A percentile compares a stretch with the other conserved stretches of the same genome.
Conservation (phyloP, 306 rosid species). For the Cucumis melo region DNA sequence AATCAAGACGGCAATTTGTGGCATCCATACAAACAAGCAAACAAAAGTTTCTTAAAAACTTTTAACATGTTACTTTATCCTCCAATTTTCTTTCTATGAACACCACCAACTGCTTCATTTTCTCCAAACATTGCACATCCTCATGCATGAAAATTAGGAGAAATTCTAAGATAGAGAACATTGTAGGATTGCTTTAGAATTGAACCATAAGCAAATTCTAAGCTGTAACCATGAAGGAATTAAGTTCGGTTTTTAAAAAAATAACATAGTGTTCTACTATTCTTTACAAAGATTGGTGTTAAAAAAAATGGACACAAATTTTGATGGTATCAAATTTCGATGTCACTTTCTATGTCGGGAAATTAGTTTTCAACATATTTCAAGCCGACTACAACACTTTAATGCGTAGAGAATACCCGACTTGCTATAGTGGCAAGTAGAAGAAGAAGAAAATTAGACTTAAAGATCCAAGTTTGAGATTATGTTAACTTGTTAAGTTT, state of each 20-base stretch:
- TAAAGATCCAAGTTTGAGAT: too few species aligned
- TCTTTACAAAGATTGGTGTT: too few species aligned
- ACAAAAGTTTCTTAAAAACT: neutral
- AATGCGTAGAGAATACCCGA: too few species aligned
- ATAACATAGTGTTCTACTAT: too few species aligned
- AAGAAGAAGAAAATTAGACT: too few species aligned
- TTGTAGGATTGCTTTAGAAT: neutral
- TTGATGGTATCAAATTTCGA: neutral
- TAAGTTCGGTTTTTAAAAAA: too few species aligned
- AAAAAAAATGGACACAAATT: neutral
- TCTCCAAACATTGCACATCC: slow-evolving; percentile 78
- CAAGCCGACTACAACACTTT: too few species aligned
- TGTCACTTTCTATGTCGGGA: too few species aligned
- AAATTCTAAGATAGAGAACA: slow-evolving; percentile 1
- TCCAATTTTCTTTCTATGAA: slow-evolving; percentile 76
- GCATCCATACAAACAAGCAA: neutral
- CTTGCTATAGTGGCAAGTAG: too few species aligned
- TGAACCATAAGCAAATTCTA: neutral
- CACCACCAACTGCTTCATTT: slow-evolving; percentile 76
- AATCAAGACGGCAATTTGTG: neutral
- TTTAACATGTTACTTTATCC: slow-evolving; percentile 48
- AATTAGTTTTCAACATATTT: too few species aligned
- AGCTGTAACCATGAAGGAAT: neutral
- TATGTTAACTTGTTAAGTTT: too few species aligned
- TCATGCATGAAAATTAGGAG: slow-evolving; percentile 58